Base-by-base conservation (phyloP, 345 rosid species). In the Punica granatum region DNA sequence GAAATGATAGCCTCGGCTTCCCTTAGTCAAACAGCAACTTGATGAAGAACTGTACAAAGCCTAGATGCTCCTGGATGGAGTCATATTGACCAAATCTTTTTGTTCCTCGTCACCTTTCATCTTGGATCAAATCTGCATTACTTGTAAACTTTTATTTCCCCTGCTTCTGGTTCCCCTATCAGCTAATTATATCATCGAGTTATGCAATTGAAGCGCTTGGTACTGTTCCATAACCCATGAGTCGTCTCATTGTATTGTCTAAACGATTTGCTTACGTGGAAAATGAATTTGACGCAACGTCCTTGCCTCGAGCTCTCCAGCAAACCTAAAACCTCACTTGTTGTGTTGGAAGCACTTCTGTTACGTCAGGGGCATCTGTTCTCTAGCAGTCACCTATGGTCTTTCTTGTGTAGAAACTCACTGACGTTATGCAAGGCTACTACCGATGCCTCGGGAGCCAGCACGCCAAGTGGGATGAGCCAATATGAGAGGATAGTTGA, bases 401-500 rank as follows among this genome's bases (percentile, higher is more conserved):
- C 25, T 41, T 43, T 42, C 25, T 44, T n/a, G 16, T 65, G 13
- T 75, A 88, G 96, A 81, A 79, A 59, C 59, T 67, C 66, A 51
- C 63, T 65, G 30, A 69, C 82, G 73, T 65, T 64, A 62, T 89
- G 92, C 79, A 87, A 84, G 75, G 91, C 94, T 64, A 83, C 94
- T 36, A 34, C 91, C 62, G 78, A 84, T 80, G 67, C 71, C 35
- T 70, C 94, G 23, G 94, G 89, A 63, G 96, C 88, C 93, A 53
- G 75, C 70, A 43, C 72, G 34, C 74, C 90, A 5, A 74, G 73
- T 44, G 88, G 74, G 69, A 76, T 86, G 84, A 89, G 80, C 77
- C 85, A 73, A 60, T 90, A 93, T 39, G 92, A 93, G 88, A 82
- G 67, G 75, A 86, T 78, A 63, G 86, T 93, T 67, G 97, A 93